Conservation (phyloP, 2,329 filamentous ascomycete genomes). For the Sphaceloma murrayae region DNA sequence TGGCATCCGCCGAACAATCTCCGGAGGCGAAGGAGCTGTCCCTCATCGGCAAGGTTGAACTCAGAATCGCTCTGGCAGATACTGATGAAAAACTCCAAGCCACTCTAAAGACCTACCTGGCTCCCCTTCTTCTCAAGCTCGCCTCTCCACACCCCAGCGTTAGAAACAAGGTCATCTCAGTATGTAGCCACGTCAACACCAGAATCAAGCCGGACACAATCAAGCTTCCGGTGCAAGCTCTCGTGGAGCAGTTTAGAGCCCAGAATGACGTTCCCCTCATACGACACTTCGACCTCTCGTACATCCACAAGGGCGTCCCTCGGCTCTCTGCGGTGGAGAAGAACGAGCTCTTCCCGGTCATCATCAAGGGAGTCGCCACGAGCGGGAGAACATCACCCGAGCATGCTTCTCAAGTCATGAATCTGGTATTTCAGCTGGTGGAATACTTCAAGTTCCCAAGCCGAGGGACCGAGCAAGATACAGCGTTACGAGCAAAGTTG, state of each 20-base stretch:
- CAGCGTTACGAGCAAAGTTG: slow-evolving; percentile 54
- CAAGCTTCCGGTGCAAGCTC: slow-evolving; percentile 69
- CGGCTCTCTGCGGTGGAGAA: slow-evolving; percentile 54
- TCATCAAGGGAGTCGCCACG: slow-evolving; percentile 58
- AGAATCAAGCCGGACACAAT: slow-evolving; percentile 53
- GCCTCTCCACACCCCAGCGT: slow-evolving; percentile 71
- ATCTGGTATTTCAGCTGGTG: slow-evolving; percentile 68
- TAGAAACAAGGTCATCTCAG: slow-evolving; percentile 64
- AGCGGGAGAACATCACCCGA: slow-evolving; percentile 31
- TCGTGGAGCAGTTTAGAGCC: slow-evolving; percentile 85
- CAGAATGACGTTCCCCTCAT: slow-evolving; percentile 58
- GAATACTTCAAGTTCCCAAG: slow-evolving; percentile 61
- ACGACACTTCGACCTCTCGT: slow-evolving; percentile 78
- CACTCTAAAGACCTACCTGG: slow-evolving; percentile 67
- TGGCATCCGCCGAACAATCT: slow-evolving; percentile 28
- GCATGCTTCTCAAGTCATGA: slow-evolving; percentile 60
- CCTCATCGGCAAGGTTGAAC: slow-evolving; percentile 75
- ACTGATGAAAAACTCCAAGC: slow-evolving; percentile 74
- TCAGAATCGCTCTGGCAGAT: slow-evolving; percentile 72
- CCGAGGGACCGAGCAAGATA: slow-evolving; percentile 70
- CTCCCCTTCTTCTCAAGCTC: slow-evolving; percentile 76
- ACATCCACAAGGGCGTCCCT: slow-evolving; percentile 74
- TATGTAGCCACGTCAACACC: slow-evolving; percentile 64
- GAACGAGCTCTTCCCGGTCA: slow-evolving; percentile 59
- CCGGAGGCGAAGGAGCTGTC: slow-evolving; percentile 64